Conservation (phyloP, 2,329 filamentous ascomycete genomes). For the Penicillium italicum region DNA sequence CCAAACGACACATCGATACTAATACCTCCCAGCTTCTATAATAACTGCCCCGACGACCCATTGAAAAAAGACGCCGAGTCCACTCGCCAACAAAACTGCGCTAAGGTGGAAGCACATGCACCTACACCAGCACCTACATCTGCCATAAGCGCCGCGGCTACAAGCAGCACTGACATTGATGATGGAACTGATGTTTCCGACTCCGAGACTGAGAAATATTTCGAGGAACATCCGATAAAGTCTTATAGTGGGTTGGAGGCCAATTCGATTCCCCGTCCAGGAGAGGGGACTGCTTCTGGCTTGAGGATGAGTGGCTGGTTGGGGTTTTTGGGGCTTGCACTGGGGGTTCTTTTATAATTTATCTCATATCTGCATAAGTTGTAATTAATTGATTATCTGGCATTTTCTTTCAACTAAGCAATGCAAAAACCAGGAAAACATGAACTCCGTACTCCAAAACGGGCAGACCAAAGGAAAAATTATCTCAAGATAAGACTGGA, state of each 20-base stretch:
- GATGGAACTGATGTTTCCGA: not conserved
- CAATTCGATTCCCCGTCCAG: not conserved
- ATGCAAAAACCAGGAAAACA: not conserved
- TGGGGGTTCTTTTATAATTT: constrained; percentile 3
- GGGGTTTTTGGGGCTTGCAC: constrained; percentile 2
- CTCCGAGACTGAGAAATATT: not conserved
- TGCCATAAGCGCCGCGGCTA: not conserved
- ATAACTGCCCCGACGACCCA: not conserved
- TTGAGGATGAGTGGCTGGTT: not conserved
- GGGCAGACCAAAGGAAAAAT: not conserved
- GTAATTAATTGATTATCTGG: not conserved
- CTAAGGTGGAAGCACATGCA: not conserved
- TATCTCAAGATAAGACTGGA: not conserved
- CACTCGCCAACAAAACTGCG: constrained; percentile 2
- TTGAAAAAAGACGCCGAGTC: not conserved
- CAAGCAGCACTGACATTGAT: not conserved
- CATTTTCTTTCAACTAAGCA: not conserved
- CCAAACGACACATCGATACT: not conserved
- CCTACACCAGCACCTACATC: not conserved
- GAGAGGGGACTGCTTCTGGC: not conserved
- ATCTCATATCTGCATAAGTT: not conserved
- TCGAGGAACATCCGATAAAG: not conserved
- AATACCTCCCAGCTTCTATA: constrained; percentile 5
- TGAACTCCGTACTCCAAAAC: too few relatives aligned
- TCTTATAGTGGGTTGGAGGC: constrained; percentile 1